Base-by-base conservation (phyloP, 140 eudicot genomes). In the Oenanthe javanica region DNA sequence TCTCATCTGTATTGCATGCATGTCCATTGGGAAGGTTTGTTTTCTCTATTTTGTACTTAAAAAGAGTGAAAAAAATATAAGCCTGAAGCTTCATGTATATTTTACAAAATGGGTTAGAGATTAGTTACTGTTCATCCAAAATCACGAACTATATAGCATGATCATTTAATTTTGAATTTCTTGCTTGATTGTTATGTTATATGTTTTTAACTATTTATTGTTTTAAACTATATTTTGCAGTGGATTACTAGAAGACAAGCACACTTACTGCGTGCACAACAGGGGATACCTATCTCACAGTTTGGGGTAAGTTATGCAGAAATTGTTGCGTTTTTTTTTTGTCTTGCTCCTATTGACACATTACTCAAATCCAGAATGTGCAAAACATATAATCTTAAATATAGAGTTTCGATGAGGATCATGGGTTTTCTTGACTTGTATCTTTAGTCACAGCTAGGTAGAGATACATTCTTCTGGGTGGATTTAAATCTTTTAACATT, bases 211-310 rank as follows among this genome's bases (percentile, higher is more conserved):
- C 46, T 15, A 18, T 21, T 36, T 25, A 54, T 12, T 80, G 38
- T 77, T 77, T 36, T 80, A 21, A 27, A 52, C 18, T 21, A 51
- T 52, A 27, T 48, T 77, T 59, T 82, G 57, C 88, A 95, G 99
- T 95, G 99, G 99, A 76, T 95, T 81, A 88, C 88, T 80, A 87
- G 99, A 90, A 83, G 99, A 79, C 92, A 89, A 83, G 95, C 96
- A 40, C 97, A 95, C 83, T 36, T 83, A 75, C 67, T 89, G 57
- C 93, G 89, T 55, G 91, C 92, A 49, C 97, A 92, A 84, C 98
- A 93, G 77, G 97, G 99, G 78, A 89, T 92, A 63, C 96, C 98
- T 63, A 83, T 90, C 75, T 95, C 99, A 82, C 97, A 95, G 87
- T 88, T 81, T 83, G 89, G 96, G 92, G 97, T 95, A 91, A 84